phyloP scores from a whole-genome alignment of 306 rosid genomes.

The Citrullus colocynthis region DNA sequence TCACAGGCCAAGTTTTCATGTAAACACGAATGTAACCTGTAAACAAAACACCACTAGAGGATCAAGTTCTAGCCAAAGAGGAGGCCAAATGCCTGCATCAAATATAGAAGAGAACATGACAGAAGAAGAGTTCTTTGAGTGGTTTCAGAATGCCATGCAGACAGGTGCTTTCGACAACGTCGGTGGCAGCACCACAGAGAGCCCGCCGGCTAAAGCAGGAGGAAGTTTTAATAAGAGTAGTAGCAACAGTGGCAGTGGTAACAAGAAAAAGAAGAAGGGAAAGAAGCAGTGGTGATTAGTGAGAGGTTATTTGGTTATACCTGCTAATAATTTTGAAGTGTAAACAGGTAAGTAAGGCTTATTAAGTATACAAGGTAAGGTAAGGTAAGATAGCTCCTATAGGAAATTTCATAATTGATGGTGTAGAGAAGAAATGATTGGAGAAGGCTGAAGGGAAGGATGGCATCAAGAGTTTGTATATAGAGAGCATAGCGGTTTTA shows the following conservation, averaged over 20 bases:
- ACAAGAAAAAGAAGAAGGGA: conserved; percentile 79
- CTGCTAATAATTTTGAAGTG: conserved; percentile 1
- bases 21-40: conserved; percentile 66
- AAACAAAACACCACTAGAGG: conserved; percentile 61
- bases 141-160: conserved; percentile 80
- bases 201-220: conserved; percentile 32
- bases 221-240: conserved; percentile 41
- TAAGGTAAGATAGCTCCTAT: background rate
- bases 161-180: conserved; percentile 55
- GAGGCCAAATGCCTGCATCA: conserved; percentile 48
- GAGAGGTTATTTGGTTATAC: background rate
- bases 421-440: background rate
- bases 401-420: background rate
- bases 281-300: conserved; percentile 59
- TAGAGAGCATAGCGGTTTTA: background rate
- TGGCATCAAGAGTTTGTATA: background rate
- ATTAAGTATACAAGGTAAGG: background rate
- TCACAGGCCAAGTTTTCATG: conserved; percentile 93
- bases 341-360: background rate
- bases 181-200: conserved; percentile 34
- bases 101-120: conserved; percentile 70
- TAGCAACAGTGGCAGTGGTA: conserved; percentile 18
- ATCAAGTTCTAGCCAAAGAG: conserved; percentile 63
- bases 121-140: conserved; percentile 83
- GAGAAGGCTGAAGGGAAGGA: background rate